These are phyloP conservation scores for Penicillium parvum DNA, from an alignment of 495 filamentous ascomycete genomes.

Conservation along the genomic window DNA sequence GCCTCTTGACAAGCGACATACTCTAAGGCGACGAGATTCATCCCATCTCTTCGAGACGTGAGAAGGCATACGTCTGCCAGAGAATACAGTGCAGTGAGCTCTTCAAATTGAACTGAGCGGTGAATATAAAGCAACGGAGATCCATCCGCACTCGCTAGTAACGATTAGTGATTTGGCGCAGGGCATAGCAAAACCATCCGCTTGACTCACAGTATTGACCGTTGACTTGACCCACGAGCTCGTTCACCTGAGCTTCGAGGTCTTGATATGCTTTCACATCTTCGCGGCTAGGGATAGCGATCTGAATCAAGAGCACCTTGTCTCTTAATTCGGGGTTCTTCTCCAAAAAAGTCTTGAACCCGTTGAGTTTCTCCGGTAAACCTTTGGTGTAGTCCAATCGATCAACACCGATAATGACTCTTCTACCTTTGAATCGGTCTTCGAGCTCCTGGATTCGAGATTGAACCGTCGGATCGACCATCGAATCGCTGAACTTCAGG, in stretches of 20 bases:
- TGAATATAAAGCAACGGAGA: conserved; percentile 90
- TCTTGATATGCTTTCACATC: conserved; percentile 93
- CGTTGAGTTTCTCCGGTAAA: conserved; percentile 83
- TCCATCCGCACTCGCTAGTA: too few relatives aligned
- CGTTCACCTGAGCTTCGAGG: conserved; percentile 77
- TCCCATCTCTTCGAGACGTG: conserved; percentile 80
- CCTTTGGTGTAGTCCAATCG: conserved; percentile 90
- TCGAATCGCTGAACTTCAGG: conserved; percentile 74
- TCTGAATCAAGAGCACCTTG: conserved; percentile 82
- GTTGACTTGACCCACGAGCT: conserved; percentile 82
- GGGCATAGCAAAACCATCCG: conserved; percentile 55
- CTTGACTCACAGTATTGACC: conserved; percentile 62
- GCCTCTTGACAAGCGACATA: conserved; percentile 82
- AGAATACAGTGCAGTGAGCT: conserved; percentile 79
- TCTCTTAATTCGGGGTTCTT: conserved; percentile 89
- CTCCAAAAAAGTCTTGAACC: conserved; percentile 80
- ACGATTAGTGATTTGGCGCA: too few relatives aligned
- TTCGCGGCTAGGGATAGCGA: conserved; percentile 79
- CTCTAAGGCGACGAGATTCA: conserved; percentile 90
- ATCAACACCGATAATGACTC: conserved; percentile 87
- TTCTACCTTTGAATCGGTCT: conserved; percentile 79
- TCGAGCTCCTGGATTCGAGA: conserved; percentile 70
- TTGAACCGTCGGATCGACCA: conserved; percentile 67
- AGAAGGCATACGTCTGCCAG: conserved; percentile 83
- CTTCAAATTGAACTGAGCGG: conserved; percentile 76